phyloP scores from a whole-genome alignment of 2,329 filamentous ascomycete genomes.

The Claviceps sp. region DNA sequence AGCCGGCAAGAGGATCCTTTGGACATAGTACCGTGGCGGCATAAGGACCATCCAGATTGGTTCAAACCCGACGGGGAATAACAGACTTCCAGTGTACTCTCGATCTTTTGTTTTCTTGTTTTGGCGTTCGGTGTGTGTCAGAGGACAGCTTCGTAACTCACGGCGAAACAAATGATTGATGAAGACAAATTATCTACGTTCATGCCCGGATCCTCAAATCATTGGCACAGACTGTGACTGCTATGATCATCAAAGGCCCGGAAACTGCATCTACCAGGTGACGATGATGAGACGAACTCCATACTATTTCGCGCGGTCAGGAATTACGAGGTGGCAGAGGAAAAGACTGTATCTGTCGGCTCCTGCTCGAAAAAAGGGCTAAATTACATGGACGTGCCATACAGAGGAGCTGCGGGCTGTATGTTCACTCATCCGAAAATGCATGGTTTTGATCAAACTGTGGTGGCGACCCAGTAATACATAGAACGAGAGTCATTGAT shows the following conservation, averaged over 20 bases:
- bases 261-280: background rate
- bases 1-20: conserved; percentile 41
- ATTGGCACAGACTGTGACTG: background rate
- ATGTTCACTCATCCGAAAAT: background rate
- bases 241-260: background rate
- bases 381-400: background rate
- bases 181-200: background rate
- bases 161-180: background rate
- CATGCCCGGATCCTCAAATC: background rate
- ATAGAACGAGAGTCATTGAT: too few species aligned
- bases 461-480: too few species aligned
- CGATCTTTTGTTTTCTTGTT: background rate
- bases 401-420: background rate
- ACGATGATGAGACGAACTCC: background rate
- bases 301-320: background rate
- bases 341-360: background rate
- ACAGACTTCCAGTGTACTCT: background rate
- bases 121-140: background rate
- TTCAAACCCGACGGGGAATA: conserved; percentile 22
- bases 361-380: background rate
- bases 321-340: too few species aligned
- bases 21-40: conserved; percentile 45
- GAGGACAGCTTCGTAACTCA: background rate
- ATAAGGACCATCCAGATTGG: conserved; percentile 48
- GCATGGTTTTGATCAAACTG: too few species aligned